Conservation (phyloP, 805 yeast species). For the Suhomyces faveliae region DNA sequence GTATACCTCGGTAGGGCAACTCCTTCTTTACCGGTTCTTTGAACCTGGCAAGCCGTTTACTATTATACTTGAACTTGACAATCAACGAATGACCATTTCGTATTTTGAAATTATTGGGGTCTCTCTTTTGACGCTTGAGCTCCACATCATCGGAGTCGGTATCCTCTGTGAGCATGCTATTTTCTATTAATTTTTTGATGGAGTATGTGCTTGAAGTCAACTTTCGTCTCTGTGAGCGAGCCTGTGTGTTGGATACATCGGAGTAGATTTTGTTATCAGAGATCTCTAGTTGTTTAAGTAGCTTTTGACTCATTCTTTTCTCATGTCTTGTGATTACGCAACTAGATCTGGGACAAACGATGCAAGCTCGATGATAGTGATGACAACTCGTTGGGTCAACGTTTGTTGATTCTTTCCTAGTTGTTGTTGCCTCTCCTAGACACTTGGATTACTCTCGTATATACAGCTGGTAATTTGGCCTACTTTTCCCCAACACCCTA, state of each 20-base stretch:
- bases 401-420: not conserved
- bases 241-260: constrained; percentile 17
- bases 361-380: not conserved
- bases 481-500: not conserved
- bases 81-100: not conserved
- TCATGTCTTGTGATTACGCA: not conserved
- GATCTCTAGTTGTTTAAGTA: constrained; percentile 28
- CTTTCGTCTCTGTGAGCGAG: constrained; percentile 22
- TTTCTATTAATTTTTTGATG: constrained; percentile 16
- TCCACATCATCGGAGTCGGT: not conserved
- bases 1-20: constrained; percentile 66
- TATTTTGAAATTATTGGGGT: not conserved
- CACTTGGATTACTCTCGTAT: not conserved
- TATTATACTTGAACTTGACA: not conserved
- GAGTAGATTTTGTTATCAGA: constrained; percentile 30
- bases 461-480: not conserved
- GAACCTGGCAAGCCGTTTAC: not conserved
- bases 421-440: not conserved
- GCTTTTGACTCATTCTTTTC: constrained; percentile 11
- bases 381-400: no score
- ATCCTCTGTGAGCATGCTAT: constrained; percentile 11
- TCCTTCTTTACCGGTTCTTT: constrained; percentile 36
- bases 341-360: not conserved
- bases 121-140: not conserved
- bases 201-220: constrained; percentile 16